Conservation (phyloP, 345 rosid species). For the Capsella bursapastoris region DNA sequence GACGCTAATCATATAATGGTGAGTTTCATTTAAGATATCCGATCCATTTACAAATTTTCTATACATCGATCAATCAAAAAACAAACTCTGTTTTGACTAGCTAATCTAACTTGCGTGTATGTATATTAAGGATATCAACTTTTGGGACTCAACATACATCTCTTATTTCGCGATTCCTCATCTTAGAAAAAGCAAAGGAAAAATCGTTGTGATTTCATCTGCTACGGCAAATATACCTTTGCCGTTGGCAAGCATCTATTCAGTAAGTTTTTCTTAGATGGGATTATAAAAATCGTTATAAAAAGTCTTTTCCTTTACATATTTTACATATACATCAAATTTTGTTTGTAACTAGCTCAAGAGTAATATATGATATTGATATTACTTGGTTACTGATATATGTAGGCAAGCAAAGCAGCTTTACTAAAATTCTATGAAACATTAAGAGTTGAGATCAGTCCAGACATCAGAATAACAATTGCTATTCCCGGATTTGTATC, state of each 20-base stretch:
- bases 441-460: slow-evolving; percentile 52
- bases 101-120: not conserved
- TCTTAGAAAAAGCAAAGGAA: slow-evolving; percentile 52
- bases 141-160: slow-evolving; percentile 55
- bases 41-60: no score
- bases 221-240: slow-evolving; percentile 33
- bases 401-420: slow-evolving; percentile 63
- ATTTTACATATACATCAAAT: no score
- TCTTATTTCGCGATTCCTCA: slow-evolving; percentile 56
- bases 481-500: slow-evolving; percentile 53
- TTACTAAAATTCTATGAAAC: slow-evolving; percentile 53
- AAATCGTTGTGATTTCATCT: slow-evolving; percentile 49
- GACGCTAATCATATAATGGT: slow-evolving; percentile 19
- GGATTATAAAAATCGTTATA: no score
- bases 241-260: slow-evolving; percentile 46
- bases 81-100: not conserved
- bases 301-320: no score
- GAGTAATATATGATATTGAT: not conserved
- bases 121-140: slow-evolving; percentile 47
- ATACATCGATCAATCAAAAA: not conserved
- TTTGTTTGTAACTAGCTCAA: not conserved
- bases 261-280: slow-evolving; percentile 32
- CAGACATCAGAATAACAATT: slow-evolving; percentile 54
- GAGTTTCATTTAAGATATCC: not conserved
- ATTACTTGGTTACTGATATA: not conserved